Conservation (phyloP, 345 rosid genomes). For the Eucalyptus cloeziana region DNA sequence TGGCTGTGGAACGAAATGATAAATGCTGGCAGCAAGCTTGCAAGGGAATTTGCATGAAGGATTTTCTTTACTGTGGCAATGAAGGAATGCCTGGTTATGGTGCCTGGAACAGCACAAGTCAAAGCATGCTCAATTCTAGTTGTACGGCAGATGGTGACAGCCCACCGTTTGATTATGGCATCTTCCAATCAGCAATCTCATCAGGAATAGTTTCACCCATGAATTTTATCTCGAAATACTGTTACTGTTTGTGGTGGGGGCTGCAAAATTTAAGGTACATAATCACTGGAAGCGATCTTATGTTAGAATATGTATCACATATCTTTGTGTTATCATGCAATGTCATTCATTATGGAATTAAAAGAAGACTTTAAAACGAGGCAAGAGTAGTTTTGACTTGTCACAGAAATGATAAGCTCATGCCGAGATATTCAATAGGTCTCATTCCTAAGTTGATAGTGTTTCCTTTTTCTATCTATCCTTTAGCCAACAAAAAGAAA, state of each 20-base stretch:
- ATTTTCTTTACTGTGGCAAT: slow-evolving; percentile 74
- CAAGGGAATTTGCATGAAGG: slow-evolving; percentile 13
- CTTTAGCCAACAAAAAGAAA: background rate
- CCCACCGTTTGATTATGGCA: slow-evolving; percentile 68
- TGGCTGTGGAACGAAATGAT: slow-evolving; percentile 77
- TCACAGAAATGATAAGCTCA: background rate
- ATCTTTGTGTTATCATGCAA: background rate
- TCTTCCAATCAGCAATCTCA: slow-evolving; percentile 51
- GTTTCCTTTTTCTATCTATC: background rate
- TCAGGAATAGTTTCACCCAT: slow-evolving; percentile 66
- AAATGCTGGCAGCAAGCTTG: slow-evolving; percentile 70
- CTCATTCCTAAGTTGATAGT: background rate
- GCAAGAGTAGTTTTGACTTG: background rate
- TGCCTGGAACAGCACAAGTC: slow-evolving; percentile 27
- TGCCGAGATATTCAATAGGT: background rate
- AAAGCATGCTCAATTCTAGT: slow-evolving; percentile 1
- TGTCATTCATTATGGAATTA: background rate
- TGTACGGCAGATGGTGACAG: slow-evolving; percentile 26
- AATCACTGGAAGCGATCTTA: background rate
- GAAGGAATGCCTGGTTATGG: slow-evolving; percentile 26
- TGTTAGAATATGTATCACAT: background rate
- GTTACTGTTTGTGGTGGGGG: slow-evolving; percentile 99
- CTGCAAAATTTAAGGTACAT: slow-evolving; percentile 87
- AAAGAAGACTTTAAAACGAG: background rate
- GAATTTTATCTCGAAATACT: slow-evolving; percentile 68